Conservation (phyloP, 2,329 filamentous ascomycete genomes). For the Curvularia hawaiiensis region DNA sequence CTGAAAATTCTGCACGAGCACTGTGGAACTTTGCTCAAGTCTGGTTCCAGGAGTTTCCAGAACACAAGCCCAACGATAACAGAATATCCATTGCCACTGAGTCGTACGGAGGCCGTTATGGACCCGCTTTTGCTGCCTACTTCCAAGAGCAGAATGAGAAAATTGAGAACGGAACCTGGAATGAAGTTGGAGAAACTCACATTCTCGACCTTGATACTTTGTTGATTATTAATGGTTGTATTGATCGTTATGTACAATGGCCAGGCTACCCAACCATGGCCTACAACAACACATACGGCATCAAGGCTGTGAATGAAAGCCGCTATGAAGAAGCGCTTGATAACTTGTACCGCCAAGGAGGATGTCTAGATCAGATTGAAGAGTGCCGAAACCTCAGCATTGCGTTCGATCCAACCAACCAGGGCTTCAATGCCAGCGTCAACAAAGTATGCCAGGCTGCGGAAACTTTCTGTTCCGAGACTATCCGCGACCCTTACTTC, state of each 20-base stretch:
- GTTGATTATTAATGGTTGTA: slow-evolving; percentile 62
- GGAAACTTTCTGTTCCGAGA: slow-evolving; percentile 51
- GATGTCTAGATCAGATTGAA: slow-evolving; percentile 60
- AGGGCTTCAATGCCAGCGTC: slow-evolving; percentile 45
- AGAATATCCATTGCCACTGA: slow-evolving; percentile 57
- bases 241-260: slow-evolving; percentile 57
- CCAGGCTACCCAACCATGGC: slow-evolving; percentile 57
- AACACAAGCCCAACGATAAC: slow-evolving; percentile 64
- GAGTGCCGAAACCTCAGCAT: slow-evolving; percentile 56
- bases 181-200: slow-evolving; percentile 42
- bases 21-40: slow-evolving; percentile 65
- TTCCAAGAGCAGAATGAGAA: slow-evolving; percentile 62
- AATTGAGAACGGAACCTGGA: slow-evolving; percentile 52
- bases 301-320: slow-evolving; percentile 57
- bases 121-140: slow-evolving; percentile 61
- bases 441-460: slow-evolving; percentile 52
- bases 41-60: slow-evolving; percentile 68
- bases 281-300: slow-evolving; percentile 65
- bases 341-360: slow-evolving; percentile 52
- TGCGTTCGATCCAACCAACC: slow-evolving; percentile 56
- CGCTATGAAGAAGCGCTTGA: slow-evolving; percentile 54
- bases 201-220: slow-evolving; percentile 56
- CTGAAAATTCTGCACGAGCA: slow-evolving; percentile 59
- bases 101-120: slow-evolving; percentile 64
- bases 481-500: slow-evolving; percentile 54